Conservation (phyloP, 139 green algal species). For the Chlamydomonas eustigma region DNA sequence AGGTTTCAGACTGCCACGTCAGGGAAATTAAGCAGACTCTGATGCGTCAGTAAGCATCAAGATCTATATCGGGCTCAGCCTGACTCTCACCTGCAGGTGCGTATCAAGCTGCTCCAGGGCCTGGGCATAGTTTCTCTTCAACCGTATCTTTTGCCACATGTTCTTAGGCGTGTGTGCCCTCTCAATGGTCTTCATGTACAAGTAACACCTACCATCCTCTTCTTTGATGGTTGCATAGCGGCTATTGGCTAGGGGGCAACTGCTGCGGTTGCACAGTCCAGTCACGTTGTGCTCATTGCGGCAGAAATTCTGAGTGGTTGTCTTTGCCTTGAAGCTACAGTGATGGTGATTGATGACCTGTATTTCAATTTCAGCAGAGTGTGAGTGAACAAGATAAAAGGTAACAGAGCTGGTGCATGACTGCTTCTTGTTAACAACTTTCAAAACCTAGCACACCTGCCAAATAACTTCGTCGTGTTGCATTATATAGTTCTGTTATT, state of each 20-base stretch:
- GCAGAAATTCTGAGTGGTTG: slow-evolving; percentile 93
- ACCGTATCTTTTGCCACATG: slow-evolving; percentile 91
- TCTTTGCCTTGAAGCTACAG: slow-evolving; percentile 93
- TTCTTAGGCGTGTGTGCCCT: slow-evolving; percentile 90
- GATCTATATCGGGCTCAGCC: too few relatives aligned
- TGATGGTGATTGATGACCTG: slow-evolving; percentile 95
- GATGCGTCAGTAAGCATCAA: too few relatives aligned
- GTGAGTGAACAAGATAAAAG: background rate
- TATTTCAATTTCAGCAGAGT: background rate
- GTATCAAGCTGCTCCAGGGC: slow-evolving; percentile 80
- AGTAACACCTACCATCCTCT: slow-evolving; percentile 69
- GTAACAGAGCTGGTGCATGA: background rate
- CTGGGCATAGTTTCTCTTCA: slow-evolving; percentile 80
- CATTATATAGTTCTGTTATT: too few relatives aligned
- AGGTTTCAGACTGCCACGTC: too few relatives aligned
- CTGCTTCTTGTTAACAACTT: background rate
- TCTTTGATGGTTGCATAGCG: slow-evolving; percentile 90
- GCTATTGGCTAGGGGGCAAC: slow-evolving; percentile 94
- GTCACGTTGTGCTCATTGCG: slow-evolving; percentile 98
- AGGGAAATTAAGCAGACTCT: too few relatives aligned
- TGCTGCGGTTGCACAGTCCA: slow-evolving; percentile 87
- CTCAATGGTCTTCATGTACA: slow-evolving; percentile 98
- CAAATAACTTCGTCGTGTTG: slow-evolving; percentile 87
- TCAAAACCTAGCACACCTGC: slow-evolving; percentile 43
- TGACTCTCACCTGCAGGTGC: slow-evolving; percentile 53